Base-by-base conservation (phyloP, 2,329 filamentous ascomycete genomes). In the Epichloe coenophiala region DNA sequence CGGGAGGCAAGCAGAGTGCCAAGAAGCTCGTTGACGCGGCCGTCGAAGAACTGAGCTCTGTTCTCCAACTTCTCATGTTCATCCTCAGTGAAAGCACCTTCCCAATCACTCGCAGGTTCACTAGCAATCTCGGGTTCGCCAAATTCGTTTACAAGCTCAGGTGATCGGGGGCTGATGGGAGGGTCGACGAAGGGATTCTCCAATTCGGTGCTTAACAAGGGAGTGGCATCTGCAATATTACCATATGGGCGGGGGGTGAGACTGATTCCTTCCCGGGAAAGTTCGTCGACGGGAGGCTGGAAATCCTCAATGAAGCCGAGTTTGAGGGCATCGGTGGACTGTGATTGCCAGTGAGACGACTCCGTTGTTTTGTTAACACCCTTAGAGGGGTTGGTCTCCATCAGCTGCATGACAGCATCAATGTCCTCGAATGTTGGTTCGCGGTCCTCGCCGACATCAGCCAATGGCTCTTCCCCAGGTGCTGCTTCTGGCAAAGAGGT, bases 371-470 rank as follows among this genome's bases (percentile, higher is more conserved):
- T 83, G 61, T 88, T 86, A 53, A 88, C 78, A 12, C 86, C 86
- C 63, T 85, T 79, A 48, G 84, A 81, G 2, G 84, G 85, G 56
- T 88, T 81, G 45, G 75, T 79, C 52, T 83, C 77, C 59, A 96
- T 77, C 53, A 93, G 84, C 56, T 84, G 80, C 88, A 97, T 95
- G 48, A 96, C 82, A 43, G 85, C 88, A 69, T 96, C 90, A 60
- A 96, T 90, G 62, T 96, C 89, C 57, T 91, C 84, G 58, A 87
- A 87, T 0, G 83, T 78, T 6, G 71, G 73, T 54, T 73, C 71
- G 19, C 60, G 59, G 6, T 61, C 60, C 4, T 58, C 47, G 15
- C 52, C 37, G 19, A 49, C 23, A 17, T 52, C 48, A 21, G 47
- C 41, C 9, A 33, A 40, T 19, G 38, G 38, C 17, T 27, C 19